These are phyloP conservation scores for Piper longum DNA, from an alignment of 164 flowering plant genomes.

Conservation along the genomic window DNA sequence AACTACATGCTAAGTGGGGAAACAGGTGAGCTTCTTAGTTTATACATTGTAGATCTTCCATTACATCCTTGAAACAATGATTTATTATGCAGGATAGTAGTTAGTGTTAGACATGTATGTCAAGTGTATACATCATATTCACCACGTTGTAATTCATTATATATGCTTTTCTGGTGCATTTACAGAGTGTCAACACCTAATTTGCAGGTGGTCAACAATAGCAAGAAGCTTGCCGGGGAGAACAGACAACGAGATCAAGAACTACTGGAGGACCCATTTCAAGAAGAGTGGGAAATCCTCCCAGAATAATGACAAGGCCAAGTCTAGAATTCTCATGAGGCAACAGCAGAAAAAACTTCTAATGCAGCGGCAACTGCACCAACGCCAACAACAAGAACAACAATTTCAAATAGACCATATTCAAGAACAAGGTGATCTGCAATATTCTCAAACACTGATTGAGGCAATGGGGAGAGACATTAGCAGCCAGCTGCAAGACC, in stretches of 20 bases:
- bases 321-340: background rate
- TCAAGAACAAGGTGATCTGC: background rate
- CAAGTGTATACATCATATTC: no score
- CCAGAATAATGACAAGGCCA: background rate
- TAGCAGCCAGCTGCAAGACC: background rate
- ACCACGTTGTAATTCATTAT: no score
- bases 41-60: background rate
- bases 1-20: conserved; percentile 87
- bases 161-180: no score
- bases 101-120: no score
- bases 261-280: conserved; percentile 11
- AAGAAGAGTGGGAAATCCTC: conserved; percentile 5
- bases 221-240: conserved; percentile 10
- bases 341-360: conserved; percentile 3
- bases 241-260: conserved; percentile 11
- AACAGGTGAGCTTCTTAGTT: conserved; percentile 43
- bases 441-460: no score
- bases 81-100: no score
- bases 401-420: background rate
- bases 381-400: conserved; percentile 14
- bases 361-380: conserved; percentile 8
- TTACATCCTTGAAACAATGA: no score
- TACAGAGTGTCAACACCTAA: no score
- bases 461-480: no score
- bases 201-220: conserved; percentile 7